phyloP scores from a whole-genome alignment of 2,329 filamentous ascomycete genomes.

The Grosmannia huntii region DNA sequence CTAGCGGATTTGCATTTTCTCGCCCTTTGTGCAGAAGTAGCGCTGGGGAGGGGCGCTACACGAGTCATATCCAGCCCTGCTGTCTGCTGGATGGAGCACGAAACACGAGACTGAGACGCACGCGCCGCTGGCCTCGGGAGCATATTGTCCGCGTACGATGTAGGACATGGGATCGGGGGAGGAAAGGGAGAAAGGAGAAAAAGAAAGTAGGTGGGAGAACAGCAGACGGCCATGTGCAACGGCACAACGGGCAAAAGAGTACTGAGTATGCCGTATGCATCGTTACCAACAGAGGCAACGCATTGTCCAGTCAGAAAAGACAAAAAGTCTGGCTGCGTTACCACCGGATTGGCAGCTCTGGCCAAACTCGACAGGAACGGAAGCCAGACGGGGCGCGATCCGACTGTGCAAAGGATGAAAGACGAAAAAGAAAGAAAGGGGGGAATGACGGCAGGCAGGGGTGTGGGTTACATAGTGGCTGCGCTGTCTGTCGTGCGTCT shows the following conservation, averaged over 20 bases:
- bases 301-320: background rate
- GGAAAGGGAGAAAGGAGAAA: background rate
- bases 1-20: background rate
- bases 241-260: background rate
- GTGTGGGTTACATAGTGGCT: background rate
- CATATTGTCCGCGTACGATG: too few species aligned
- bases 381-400: background rate
- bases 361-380: background rate
- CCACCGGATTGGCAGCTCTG: background rate
- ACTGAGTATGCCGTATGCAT: too few species aligned
- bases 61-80: background rate
- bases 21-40: background rate
- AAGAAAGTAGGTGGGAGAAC: background rate
- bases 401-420: background rate
- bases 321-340: background rate
- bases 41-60: background rate
- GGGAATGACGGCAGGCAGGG: background rate
- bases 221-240: background rate
- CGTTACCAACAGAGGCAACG: background rate
- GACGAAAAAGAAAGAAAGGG: background rate
- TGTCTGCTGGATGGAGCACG: background rate
- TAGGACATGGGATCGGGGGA: too few species aligned
- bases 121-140: background rate
- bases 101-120: background rate
- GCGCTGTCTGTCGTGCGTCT: background rate